These are phyloP conservation scores for Agaricus blazei DNA, from an alignment of 768 basidiomycete species.

Conservation along the genomic window DNA sequence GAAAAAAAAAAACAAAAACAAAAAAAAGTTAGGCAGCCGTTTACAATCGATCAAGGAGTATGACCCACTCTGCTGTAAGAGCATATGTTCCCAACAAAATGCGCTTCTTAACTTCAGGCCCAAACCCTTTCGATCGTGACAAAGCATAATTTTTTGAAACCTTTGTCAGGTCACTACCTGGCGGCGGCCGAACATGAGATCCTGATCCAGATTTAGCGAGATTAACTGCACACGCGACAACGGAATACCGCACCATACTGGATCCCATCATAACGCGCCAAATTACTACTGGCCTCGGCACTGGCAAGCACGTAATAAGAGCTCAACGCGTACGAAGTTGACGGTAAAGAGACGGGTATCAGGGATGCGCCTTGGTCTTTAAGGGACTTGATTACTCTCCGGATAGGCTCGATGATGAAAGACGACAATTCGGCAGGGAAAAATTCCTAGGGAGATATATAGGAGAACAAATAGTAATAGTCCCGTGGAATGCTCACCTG, in stretches of 20 bases:
- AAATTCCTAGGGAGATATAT: constrained; percentile 49
- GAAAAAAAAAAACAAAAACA: no score
- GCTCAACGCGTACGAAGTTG: constrained; percentile 66
- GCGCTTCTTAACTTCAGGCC: constrained; percentile 79
- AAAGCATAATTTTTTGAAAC: constrained; percentile 57
- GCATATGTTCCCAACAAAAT: constrained; percentile 90
- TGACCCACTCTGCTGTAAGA: constrained; percentile 79
- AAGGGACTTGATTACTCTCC: constrained; percentile 35
- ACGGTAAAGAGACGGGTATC: constrained; percentile 69
- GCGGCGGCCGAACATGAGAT: constrained; percentile 38
- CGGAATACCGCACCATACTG: constrained; percentile 55
- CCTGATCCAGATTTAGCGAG: constrained; percentile 29
- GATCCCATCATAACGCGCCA: constrained; percentile 87
- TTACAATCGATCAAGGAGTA: background rate
- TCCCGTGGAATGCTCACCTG: constrained; percentile 35
- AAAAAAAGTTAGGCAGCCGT: no score
- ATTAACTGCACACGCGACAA: background rate
- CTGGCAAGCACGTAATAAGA: constrained; percentile 96
- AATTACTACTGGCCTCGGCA: constrained; percentile 90
- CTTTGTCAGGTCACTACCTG: constrained; percentile 38
- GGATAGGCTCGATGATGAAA: constrained; percentile 39
- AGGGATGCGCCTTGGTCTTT: constrained; percentile 57
- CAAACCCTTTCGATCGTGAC: constrained; percentile 70
- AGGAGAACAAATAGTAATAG: background rate
- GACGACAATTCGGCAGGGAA: constrained; percentile 66